Base-by-base conservation (phyloP, 371 early-diverging fungal species). In the Mucor lusitanicus region DNA sequence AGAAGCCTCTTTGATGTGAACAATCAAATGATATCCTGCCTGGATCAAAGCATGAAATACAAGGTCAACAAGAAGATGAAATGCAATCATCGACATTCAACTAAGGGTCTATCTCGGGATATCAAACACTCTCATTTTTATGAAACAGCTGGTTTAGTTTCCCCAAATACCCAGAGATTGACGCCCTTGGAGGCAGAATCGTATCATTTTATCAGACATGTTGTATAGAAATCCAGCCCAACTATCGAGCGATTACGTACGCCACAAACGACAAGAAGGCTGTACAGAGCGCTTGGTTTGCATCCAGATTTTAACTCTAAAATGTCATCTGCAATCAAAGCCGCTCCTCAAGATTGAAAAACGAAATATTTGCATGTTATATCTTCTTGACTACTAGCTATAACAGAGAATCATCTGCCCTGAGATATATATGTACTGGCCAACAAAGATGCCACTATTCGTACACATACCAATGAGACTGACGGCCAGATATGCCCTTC, bases 141-240 rank as follows among this genome's bases (percentile, higher is more conserved):
- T 53, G 53, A 53, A 53, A 53, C 53, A 53, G 27, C 1, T 53
- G 8, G 27, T 53, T 27, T 27, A 53, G 27, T 53, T 53, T 4
- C 53, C 53, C 53, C 53, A 53, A 53, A 53, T 53, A 53, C 53
- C 53, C 53, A 53, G 53, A 53, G 15, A 25, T 53, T 53, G 53
- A 23, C 27, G 13, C 53, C 25, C 15, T 53, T 25, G 15, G 25
- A 12, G 3, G 15, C 13, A 46, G 6, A 46, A 46, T 46, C 46
- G 46, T 19, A 46, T 46, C 46, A 46, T 21, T 46, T 46, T 40
- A 40, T 40, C 40, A 13, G 37, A 37, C 11, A 37, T 37, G 3
- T 37, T n/a, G n/a, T n/a, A n/a, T n/a, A 35, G 13, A 37, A 6
- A 37, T 37, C 13, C 15, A 37, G 37, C 5, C 37, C 35, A 3